phyloP scores from a whole-genome alignment of 2,329 filamentous ascomycete species.

The Aspergillus sp. region DNA sequence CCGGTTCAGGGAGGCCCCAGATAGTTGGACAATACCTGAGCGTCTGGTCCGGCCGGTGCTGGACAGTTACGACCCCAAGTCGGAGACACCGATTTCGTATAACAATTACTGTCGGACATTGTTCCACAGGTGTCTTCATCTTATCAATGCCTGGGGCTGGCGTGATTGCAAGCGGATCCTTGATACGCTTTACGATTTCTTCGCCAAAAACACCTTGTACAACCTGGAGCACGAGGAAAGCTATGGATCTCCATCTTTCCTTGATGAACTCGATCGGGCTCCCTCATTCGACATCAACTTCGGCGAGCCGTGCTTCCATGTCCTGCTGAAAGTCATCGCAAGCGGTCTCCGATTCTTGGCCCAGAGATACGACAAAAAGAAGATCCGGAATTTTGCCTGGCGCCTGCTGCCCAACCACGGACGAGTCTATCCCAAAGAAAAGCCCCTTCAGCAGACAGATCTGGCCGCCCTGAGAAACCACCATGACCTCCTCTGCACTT shows the following conservation, averaged over 20 bases:
- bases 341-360: slow-evolving; percentile 49
- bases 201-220: slow-evolving; percentile 52
- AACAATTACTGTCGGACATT: slow-evolving; percentile 55
- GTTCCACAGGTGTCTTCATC: slow-evolving; percentile 51
- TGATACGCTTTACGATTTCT: slow-evolving; percentile 58
- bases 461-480: slow-evolving; percentile 60
- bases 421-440: slow-evolving; percentile 58
- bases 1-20: slow-evolving; percentile 37
- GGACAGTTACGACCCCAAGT: slow-evolving; percentile 44
- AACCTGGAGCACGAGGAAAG: slow-evolving; percentile 52
- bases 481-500: slow-evolving; percentile 58
- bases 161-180: slow-evolving; percentile 54
- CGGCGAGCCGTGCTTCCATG: slow-evolving; percentile 56
- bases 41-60: slow-evolving; percentile 48
- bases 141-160: slow-evolving; percentile 59
- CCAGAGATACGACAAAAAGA: slow-evolving; percentile 49
- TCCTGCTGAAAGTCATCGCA: slow-evolving; percentile 57
- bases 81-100: slow-evolving; percentile 41
- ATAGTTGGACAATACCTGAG: slow-evolving; percentile 52
- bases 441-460: slow-evolving; percentile 51
- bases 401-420: slow-evolving; percentile 60
- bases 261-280: slow-evolving; percentile 48
- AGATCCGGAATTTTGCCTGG: slow-evolving; percentile 55
- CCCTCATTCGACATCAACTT: slow-evolving; percentile 44
- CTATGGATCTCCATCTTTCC: slow-evolving; percentile 52